phyloP scores from a whole-genome alignment of 495 filamentous ascomycete species.

The Aspergillus sparsus region DNA sequence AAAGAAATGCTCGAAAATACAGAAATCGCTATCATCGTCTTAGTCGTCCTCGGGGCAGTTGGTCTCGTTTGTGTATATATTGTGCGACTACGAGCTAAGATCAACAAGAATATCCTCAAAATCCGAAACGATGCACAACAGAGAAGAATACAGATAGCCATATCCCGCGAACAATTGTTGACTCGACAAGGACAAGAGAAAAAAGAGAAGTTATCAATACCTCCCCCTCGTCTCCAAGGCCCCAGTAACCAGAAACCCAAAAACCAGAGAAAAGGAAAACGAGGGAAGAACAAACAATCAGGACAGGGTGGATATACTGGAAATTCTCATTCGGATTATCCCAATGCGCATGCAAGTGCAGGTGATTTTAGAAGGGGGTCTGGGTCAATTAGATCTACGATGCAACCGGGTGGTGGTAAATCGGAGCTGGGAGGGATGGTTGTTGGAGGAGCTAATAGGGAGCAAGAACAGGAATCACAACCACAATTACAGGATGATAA shows the following conservation, averaged over 20 bases:
- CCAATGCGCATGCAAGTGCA: too few relatives aligned
- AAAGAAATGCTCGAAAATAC: conserved; percentile 10
- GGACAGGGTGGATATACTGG: not conserved
- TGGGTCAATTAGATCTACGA: too few relatives aligned
- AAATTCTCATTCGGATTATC: too few relatives aligned
- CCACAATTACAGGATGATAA: too few relatives aligned
- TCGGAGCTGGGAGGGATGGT: too few relatives aligned
- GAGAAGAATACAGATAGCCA: not conserved
- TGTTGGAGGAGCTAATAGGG: too few relatives aligned
- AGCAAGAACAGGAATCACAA: too few relatives aligned
- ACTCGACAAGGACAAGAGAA: not conserved
- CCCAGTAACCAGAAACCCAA: not conserved
- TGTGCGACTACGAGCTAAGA: not conserved
- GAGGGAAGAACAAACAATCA: not conserved
- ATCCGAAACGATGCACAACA: not conserved
- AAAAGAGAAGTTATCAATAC: not conserved
- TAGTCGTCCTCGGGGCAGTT: conserved; percentile 10
- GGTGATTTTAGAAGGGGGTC: too few relatives aligned
- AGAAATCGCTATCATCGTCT: conserved; percentile 14
- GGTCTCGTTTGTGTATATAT: conserved; percentile 7
- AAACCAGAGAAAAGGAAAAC: conserved; percentile 3
- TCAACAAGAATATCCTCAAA: not conserved
- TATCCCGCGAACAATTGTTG: not conserved
- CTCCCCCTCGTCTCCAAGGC: not conserved
- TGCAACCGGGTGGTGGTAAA: too few relatives aligned